Evolutionary conservation across 1,284 basidiomycete species (phyloP), one percentile per base, ranked within the genome.

Genomic region (Malassezia restricta): DNA sequence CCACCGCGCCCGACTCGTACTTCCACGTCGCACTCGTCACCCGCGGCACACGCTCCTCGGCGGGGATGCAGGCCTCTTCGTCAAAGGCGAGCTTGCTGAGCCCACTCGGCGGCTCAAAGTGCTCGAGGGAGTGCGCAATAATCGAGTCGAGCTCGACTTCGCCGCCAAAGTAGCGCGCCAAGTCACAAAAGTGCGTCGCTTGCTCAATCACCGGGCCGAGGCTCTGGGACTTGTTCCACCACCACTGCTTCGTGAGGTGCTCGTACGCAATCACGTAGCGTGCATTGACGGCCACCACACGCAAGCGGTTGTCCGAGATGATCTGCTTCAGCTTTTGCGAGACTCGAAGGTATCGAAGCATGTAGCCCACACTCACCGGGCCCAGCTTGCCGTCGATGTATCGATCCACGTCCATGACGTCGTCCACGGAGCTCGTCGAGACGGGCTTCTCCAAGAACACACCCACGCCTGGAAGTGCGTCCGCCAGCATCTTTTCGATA

Each of bases 151-250:
- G 83, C 71, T 94, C 86, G 55, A 96, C 89, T 65, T 96, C 92
- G 40, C 92, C 92, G 49, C 92, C 92, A 75, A 98, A 96, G 80
- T 96, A 96, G 63, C 92, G 84, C 47, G 88, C 92, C 40, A 91
- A 79, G 54, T 60, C 59, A 43, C 77, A 78, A 65, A 82, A 81
- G 71, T 82, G 92, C 6, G 94, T 98, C 40, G 87, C 92, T 76
- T 96, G 92, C 76, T 96, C 92, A 56, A 98, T 81, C 66, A 98
- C 82, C 9, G 92, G 92, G 35, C 92, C 92, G 41, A 71, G 83
- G 81, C 84, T 85, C 76, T 81, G 86, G 20, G 83, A 81, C 77
- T 95, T 96, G 80, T 92, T 84, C 92, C 92, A 98, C 92, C 92
- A 73, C 64, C 90, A 87, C 3, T 81, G 82, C 77, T 94, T 94